Evolutionary conservation across 23 red algal genomes (phyloP).

Genomic region (Gracilaria caudata): DNA sequence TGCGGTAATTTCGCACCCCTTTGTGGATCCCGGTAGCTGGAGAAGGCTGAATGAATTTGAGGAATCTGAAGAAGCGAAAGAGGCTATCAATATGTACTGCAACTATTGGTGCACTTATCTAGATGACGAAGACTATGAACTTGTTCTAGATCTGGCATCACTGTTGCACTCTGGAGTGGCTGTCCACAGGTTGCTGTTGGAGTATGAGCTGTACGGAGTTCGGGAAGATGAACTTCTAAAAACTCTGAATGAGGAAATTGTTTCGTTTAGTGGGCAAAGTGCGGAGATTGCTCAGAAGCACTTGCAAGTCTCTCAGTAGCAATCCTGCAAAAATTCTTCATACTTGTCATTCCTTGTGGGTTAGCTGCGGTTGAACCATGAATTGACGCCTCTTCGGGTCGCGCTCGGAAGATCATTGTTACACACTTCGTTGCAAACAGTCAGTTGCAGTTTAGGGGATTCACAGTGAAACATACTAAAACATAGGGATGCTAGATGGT

Average conservation of each 20-base stretch:
- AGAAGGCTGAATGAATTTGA: neutral
- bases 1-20: neutral
- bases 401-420: too few relatives aligned
- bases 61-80: constrained; percentile 4
- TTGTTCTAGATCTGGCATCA: neutral
- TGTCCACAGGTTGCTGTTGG: neutral
- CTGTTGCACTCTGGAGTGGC: neutral
- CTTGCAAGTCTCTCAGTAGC: neutral
- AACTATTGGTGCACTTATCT: constrained; percentile 8
- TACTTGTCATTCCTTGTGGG: neutral
- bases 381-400: too few relatives aligned
- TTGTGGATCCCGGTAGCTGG: constrained; percentile 1
- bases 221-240: neutral
- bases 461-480: too few relatives aligned
- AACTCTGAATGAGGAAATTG: neutral
- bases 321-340: neutral
- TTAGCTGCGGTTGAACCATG: too few relatives aligned
- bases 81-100: neutral
- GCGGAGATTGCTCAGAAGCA: neutral
- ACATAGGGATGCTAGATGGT: too few relatives aligned
- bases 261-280: neutral
- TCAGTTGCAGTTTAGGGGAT: too few relatives aligned
- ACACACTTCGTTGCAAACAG: too few relatives aligned
- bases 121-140: neutral
- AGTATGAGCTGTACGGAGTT: neutral